Base-by-base conservation (phyloP, 2,329 filamentous ascomycete genomes). In the Ophiosphaerella herpotricha region DNA sequence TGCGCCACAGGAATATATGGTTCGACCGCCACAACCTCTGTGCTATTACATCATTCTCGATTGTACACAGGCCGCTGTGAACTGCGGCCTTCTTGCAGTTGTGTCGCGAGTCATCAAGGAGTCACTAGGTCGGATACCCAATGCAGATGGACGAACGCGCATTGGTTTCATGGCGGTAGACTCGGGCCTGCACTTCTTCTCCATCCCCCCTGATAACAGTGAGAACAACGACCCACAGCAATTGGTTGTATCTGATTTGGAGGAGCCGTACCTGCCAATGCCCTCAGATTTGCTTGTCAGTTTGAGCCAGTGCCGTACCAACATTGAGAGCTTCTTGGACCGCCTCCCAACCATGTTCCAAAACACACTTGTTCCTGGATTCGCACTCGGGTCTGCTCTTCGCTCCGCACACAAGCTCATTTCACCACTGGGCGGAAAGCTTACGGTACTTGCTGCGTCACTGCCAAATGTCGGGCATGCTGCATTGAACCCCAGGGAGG, bases 1-100 rank as follows among this genome's bases (percentile, higher is more conserved):
- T 60, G 94, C 94, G 11, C 94, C 94, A 2, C 94, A 99, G 75
- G 94, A 99, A 76, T 99, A 99, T 77, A 99, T 99, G 94, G 94
- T 99, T 32, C 89, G 94, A 54, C 92, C 94, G 48, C 94, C 94
- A 21, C 94, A 97, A 74, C 93, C 94, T 34, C 81, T 66, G 39
- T 66, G 63, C 56, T 66, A 66, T 51, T 66, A 66, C 52, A 61
- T 66, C 35, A 54, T 66, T 16, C 24, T 66, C 33, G 63, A 61
- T 32, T 66, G 63, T 45, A 63, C 61, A 41, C 61, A 60, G 51
- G 38, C 93, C 96, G 75, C 94, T 13, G 91, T 91, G 13, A 96
- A 87, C 57, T 60, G 52, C 40, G 94, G 94, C 41, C 85, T 99
- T 29, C 80, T 97, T 52, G 94, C 94, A 42, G 97, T 94, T 8